phyloP scores from a whole-genome alignment of 208 protist species.

The Leishmania aethiopica region DNA sequence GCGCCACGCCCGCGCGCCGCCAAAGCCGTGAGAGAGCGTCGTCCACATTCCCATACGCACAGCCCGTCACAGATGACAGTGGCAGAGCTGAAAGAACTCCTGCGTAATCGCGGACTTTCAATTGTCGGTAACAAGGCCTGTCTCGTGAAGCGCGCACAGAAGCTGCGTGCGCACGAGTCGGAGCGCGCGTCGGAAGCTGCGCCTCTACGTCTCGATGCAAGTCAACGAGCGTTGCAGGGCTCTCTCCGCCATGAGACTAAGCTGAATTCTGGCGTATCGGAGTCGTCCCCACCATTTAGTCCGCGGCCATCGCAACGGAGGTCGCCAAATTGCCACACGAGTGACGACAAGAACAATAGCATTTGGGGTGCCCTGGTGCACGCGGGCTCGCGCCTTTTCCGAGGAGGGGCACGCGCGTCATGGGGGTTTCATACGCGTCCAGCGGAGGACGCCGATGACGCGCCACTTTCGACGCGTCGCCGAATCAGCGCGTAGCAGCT shows the following conservation, averaged over 20 bases:
- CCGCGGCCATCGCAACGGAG: constrained; percentile 1
- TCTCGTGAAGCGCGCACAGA: constrained; percentile 49
- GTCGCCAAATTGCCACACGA: constrained; percentile 15
- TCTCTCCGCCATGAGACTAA: neutral
- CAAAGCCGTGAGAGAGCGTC: neutral
- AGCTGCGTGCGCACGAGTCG: neutral
- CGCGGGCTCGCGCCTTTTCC: constrained; percentile 43
- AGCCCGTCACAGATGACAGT: constrained; percentile 37
- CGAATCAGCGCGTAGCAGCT: constrained; percentile 30
- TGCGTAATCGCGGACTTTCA: constrained; percentile 46
- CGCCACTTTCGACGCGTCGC: constrained; percentile 30
- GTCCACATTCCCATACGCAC: neutral
- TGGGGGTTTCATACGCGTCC: constrained; percentile 2
- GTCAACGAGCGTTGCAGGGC: neutral
- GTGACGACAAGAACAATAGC: constrained; percentile 20
- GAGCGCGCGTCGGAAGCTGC: too few relatives aligned
- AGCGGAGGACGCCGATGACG: neutral
- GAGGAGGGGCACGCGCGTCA: constrained; percentile 18
- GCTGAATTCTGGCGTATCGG: constrained; percentile 5
- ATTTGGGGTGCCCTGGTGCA: constrained; percentile 53
- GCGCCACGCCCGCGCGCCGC: neutral
- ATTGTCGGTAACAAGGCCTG: constrained; percentile 51
- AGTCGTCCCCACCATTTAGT: neutral
- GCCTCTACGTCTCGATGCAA: neutral
- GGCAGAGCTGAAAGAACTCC: constrained; percentile 29